Evolutionary conservation across 208 protist genomes (phyloP).

Genomic region (Trypanosoma lewisi): DNA sequence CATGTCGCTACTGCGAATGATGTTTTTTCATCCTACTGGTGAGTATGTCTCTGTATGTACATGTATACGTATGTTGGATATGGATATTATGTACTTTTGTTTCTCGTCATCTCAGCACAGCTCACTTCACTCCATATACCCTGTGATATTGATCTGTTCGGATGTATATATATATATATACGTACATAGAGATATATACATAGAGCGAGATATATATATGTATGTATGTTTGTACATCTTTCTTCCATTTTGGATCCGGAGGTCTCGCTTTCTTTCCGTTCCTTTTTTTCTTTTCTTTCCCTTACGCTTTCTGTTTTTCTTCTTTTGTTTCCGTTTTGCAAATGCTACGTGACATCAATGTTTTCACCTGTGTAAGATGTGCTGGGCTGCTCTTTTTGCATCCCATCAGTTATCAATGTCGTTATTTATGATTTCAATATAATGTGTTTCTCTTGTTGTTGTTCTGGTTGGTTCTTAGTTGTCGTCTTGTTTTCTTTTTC

Average conservation of each 20-base stretch:
- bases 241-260: neutral
- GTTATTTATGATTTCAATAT: no score
- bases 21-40: no score
- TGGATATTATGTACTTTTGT: neutral
- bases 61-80: neutral
- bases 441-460: no score
- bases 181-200: neutral
- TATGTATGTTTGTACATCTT: conserved; percentile 10
- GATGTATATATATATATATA: neutral
- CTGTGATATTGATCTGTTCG: no score
- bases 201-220: neutral
- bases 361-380: neutral
- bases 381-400: neutral
- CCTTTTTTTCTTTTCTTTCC: conserved; percentile 8
- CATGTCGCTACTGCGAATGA: no score
- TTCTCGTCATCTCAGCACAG: neutral
- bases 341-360: conserved; percentile 5
- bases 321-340: conserved; percentile 10
- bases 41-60: neutral
- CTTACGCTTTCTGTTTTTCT: neutral
- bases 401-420: neutral
- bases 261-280: neutral
- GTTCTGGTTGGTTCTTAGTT: no score
- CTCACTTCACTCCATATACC: no score
- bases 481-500: no score